Evolutionary conservation across 345 rosid genomes (phyloP).

Genomic region (Isatis tinctoria): DNA sequence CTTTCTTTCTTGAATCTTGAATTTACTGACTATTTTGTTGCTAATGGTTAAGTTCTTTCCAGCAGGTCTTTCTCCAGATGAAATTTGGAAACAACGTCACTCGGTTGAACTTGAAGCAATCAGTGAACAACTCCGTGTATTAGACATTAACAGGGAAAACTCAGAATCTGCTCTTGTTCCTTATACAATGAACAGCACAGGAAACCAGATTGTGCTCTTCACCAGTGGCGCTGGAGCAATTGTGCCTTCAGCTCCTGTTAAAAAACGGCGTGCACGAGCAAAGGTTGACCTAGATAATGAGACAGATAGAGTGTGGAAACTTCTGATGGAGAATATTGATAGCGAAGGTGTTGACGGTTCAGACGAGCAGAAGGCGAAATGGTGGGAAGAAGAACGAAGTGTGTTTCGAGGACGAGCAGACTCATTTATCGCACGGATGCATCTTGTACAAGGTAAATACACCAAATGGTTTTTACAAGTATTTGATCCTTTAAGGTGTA

Average conservation of each 20-base stretch:
- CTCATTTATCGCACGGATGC: slow-evolving; percentile 94
- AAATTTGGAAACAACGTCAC: slow-evolving; percentile 31
- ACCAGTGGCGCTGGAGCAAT: slow-evolving; percentile 46
- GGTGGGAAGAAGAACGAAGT: slow-evolving; percentile 87
- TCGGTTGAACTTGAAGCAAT: slow-evolving; percentile 51
- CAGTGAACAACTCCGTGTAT: slow-evolving; percentile 35
- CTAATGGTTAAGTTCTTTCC: slow-evolving; percentile 12
- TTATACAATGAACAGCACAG: slow-evolving; percentile 29
- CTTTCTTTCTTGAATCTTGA: not conserved
- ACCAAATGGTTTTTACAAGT: not conserved
- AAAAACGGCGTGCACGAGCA: slow-evolving; percentile 56
- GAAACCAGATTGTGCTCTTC: slow-evolving; percentile 52
- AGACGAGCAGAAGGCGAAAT: slow-evolving; percentile 52
- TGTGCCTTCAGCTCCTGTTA: slow-evolving; percentile 48
- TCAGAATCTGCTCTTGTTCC: slow-evolving; percentile 55
- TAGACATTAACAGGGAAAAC: slow-evolving; percentile 50
- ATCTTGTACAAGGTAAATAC: slow-evolving; percentile 84
- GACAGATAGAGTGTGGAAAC: slow-evolving; percentile 79
- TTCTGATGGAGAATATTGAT: slow-evolving; percentile 61
- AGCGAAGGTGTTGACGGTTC: slow-evolving; percentile 76
- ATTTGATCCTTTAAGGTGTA: not conserved
- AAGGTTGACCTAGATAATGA: slow-evolving; percentile 86
- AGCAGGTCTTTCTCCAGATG: slow-evolving; percentile 47
- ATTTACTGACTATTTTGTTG: not conserved
- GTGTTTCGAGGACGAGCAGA: slow-evolving; percentile 75